Evolutionary conservation across 73 alveolate species (phyloP), one percentile per base, ranked within the genome.

Genomic region (Symbiodinium pilosum): DNA sequence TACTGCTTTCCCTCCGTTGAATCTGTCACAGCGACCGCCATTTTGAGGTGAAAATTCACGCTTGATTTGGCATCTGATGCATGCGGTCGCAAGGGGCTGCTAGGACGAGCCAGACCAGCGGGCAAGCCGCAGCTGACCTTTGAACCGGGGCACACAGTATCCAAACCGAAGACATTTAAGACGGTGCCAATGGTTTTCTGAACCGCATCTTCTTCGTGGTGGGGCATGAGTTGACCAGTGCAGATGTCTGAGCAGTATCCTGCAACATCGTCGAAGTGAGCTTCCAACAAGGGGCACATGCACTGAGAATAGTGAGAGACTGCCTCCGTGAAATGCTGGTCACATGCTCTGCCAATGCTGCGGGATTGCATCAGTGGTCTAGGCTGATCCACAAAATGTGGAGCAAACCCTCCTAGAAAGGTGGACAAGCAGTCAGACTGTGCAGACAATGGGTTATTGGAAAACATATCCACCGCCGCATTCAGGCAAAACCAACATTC

Each of bases 251-350:
- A 64, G 77, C 77, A 64, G 77, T 64, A 64, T 3, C 28, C 77
- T 64, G 77, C 77, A 32, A 64, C 77, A 64, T 64, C 77, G 77
- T 30, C 32, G 77, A 64, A 64, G 77, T 64, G 77, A 64, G 77
- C 77, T 64, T 64, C 77, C 77, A 64, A 0, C 77, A 6, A 0
- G 20, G 77, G 77, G 77, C 77, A 64, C 77, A 64, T 64, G 38
- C 77, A 64, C 77, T 64, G 77, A 64, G 77, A 24, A 30, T 21
- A 64, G 38, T 64, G 7, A 6, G 21, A 47, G 59, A 47, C 59
- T 47, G 59, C 59, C 59, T 47, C 59, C 16, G 77, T 7, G 77
- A 30, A 3, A 21, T 64, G 77, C 77, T 64, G 20, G 77, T 64
- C 77, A 64, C 77, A 64, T 64, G 38, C 77, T 21, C 77, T 30